These are phyloP conservation scores for Dentipellis fragilis DNA, from an alignment of 768 basidiomycete genomes.

Conservation along the genomic window DNA sequence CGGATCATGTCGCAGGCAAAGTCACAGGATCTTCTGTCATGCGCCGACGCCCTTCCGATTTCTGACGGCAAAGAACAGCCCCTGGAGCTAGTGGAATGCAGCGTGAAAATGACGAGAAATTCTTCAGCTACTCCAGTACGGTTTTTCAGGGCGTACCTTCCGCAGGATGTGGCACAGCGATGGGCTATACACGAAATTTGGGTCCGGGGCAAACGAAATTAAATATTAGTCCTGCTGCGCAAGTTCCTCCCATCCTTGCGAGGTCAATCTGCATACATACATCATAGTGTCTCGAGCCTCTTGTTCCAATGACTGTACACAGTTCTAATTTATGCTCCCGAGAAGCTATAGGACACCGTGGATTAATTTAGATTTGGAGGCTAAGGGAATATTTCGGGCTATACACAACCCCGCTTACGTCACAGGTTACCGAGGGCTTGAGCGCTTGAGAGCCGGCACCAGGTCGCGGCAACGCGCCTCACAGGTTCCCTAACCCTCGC, in stretches of 20 bases:
- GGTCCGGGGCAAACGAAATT: constrained; percentile 18
- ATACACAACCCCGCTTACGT: constrained; percentile 1
- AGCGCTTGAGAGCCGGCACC: neutral
- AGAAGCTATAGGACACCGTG: neutral
- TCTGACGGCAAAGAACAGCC: neutral
- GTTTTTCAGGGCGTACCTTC: constrained; percentile 10
- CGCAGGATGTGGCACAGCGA: constrained; percentile 17
- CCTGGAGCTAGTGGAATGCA: neutral
- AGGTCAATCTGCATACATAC: no score
- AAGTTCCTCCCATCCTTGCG: no score
- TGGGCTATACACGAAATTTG: constrained; percentile 34
- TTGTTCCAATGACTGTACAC: no score
- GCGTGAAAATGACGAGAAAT: neutral
- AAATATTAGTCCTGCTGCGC: neutral
- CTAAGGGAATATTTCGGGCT: no score
- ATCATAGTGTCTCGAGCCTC: no score
- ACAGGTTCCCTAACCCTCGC: neutral
- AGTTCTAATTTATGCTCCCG: no score
- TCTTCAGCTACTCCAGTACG: neutral
- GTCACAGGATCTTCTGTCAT: neutral
- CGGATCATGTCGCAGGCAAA: neutral
- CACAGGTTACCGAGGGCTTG: neutral
- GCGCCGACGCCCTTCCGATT: neutral
- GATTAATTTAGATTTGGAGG: neutral
- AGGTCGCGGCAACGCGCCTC: neutral